Base-by-base conservation (phyloP, 2,329 filamentous ascomycete genomes). In the Pseudocercospora fijiensis region DNA sequence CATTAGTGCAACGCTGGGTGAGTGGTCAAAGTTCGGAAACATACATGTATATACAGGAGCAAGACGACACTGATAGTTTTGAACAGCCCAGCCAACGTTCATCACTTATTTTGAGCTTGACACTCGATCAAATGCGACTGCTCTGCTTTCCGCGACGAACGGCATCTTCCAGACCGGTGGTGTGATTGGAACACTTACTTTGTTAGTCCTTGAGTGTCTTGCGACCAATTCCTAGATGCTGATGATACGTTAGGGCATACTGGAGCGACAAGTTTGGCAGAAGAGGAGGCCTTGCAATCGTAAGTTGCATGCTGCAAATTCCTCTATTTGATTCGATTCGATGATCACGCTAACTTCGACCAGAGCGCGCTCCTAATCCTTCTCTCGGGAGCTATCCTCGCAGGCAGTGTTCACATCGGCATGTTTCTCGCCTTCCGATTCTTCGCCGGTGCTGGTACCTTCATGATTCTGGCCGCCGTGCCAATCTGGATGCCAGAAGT, bases 401-500 rank as follows among this genome's bases (percentile, higher is more conserved):
- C 69, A 3, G 71, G 68, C 8, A 67, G 64, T 18, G 64, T 64
- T 3, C 62, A 73, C 52, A 69, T 73, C 16, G 69, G 61, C 26
- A 65, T 68, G 43, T 75, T 75, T 62, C 63, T 77, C 8, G 67
- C 69, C n/a, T 75, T 74, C 53, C 66, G 74, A 9, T 74, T 76
- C 67, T 60, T 76, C 57, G 70, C 73, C 16, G 75, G 75, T 10
- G 71, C 73, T 0, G 64, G 69, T 16, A 67, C 71, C 8, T 75
- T 76, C 61, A 74, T 73, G 70, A 67, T 74, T 41, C 62, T 76
- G 8, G 71, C 72, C 5, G 72, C 73, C 27, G 73, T 77, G 52
- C 75, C 76, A 53, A 71, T 77, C 65, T 73, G 70, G 69, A 75
- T 77, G 72, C 70, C 71, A 53, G 74, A 76, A 47, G 69, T 77